phyloP scores from a whole-genome alignment of 768 basidiomycete genomes.

The Lepiota venenata region DNA sequence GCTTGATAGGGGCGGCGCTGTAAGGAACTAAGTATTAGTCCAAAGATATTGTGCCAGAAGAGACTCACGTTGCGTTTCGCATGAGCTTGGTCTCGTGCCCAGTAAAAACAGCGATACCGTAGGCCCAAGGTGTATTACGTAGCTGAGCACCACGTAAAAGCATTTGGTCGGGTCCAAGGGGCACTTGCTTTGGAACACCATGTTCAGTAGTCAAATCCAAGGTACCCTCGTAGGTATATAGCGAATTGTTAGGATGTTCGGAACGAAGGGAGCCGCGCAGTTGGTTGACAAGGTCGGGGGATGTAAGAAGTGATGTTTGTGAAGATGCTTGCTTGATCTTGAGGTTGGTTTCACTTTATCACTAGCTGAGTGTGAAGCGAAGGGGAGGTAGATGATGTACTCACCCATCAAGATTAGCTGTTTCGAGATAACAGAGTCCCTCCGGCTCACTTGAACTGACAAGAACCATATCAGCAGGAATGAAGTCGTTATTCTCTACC shows the following conservation, averaged over 20 bases:
- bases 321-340: constrained; percentile 97
- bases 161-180: constrained; percentile 93
- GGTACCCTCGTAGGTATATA: constrained; percentile 93
- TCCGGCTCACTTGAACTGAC: constrained; percentile 93
- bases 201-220: constrained; percentile 57
- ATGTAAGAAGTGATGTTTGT: constrained; percentile 73
- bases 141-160: constrained; percentile 93
- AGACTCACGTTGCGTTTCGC: constrained; percentile 94
- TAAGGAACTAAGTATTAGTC: background rate
- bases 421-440: constrained; percentile 96
- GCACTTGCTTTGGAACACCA: constrained; percentile 74
- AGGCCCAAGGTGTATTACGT: constrained; percentile 95
- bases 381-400: constrained; percentile 9
- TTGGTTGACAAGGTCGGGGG: constrained; percentile 67
- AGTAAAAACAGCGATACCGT: constrained; percentile 90
- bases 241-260: constrained; percentile 95
- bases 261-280: constrained; percentile 85
- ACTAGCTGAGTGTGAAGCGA: constrained; percentile 2
- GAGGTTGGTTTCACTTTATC: constrained; percentile 86
- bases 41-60: background rate
- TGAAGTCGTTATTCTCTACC: constrained; percentile 88
- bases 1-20: constrained; percentile 94
- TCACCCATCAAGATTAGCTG: constrained; percentile 95
- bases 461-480: constrained; percentile 91
- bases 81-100: constrained; percentile 99